These are phyloP conservation scores for Cercospora sp. DNA, from an alignment of 2,329 filamentous ascomycete species.

Conservation along the genomic window DNA sequence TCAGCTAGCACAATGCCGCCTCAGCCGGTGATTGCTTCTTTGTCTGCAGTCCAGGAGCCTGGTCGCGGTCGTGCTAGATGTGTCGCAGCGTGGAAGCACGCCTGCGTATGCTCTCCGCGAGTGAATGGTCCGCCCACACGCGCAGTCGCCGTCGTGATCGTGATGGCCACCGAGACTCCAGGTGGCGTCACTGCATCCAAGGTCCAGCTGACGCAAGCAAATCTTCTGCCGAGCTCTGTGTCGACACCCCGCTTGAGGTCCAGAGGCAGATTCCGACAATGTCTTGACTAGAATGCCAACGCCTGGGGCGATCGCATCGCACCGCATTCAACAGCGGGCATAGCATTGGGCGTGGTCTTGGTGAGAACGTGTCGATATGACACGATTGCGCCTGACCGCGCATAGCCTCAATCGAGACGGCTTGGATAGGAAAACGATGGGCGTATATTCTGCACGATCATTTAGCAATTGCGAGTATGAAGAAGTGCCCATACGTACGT, in stretches of 20 bases:
- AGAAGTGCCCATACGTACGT: neutral
- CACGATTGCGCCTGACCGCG: neutral
- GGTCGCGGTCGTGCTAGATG: neutral
- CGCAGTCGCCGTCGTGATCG: neutral
- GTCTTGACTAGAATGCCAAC: neutral
- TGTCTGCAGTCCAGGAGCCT: conserved; percentile 2
- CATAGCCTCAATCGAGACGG: neutral
- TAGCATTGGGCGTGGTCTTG: neutral
- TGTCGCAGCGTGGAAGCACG: neutral
- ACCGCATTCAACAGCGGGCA: neutral
- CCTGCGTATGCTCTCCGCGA: conserved; percentile 1
- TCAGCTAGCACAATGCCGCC: conserved; percentile 20
- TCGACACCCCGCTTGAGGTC: conserved; percentile 18
- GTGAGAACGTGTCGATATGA: neutral
- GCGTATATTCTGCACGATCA: neutral
- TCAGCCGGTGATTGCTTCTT: conserved; percentile 14
- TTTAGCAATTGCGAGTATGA: neutral
- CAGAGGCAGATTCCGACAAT: conserved; percentile 1
- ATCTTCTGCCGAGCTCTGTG: conserved; percentile 18
- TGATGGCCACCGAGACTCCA: neutral
- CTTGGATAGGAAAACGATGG: neutral
- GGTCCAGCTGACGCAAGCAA: conserved; percentile 24
- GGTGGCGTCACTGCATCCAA: conserved; percentile 22
- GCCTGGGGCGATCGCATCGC: neutral
- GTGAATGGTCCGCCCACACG: conserved; percentile 4